Conservation (phyloP, 148 eudicot species). For the Fallopia convolvulus region DNA sequence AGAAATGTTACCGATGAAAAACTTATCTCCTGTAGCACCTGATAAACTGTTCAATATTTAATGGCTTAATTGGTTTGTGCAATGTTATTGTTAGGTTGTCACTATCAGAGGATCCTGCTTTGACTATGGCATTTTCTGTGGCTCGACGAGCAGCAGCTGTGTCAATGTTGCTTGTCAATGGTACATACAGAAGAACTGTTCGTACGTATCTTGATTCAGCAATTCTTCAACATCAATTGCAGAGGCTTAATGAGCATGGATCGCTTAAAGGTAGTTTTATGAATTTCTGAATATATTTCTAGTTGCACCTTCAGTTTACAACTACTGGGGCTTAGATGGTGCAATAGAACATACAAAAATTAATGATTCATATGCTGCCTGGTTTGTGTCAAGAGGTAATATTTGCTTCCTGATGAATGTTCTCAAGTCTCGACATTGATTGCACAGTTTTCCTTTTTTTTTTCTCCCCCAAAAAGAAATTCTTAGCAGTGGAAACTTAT, state of each 20-base stretch:
- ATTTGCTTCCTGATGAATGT: background rate
- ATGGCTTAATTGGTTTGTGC: constrained; percentile 1
- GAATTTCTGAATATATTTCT: background rate
- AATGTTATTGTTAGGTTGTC: constrained; percentile 44
- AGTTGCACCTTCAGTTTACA: background rate
- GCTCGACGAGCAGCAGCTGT: constrained; percentile 90
- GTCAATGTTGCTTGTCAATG: constrained; percentile 83
- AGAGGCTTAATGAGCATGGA: constrained; percentile 64
- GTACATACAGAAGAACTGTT: constrained; percentile 74
- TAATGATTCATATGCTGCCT: background rate
- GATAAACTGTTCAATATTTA: background rate
- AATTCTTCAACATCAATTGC: constrained; percentile 93
- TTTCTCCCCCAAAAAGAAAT: background rate
- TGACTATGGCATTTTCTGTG: constrained; percentile 97
- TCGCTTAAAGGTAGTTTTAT: constrained; percentile 63
- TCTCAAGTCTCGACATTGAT: background rate
- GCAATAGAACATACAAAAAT: background rate
- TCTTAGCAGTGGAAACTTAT: background rate
- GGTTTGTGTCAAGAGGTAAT: background rate
- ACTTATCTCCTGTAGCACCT: background rate
- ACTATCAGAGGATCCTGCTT: constrained; percentile 88
- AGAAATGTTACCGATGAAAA: background rate
- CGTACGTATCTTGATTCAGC: constrained; percentile 88
- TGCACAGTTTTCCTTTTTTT: background rate
- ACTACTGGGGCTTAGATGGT: constrained; percentile 2